Evolutionary conservation across 768 basidiomycete species (phyloP), one percentile per base, ranked within the genome.

Genomic region (Arthromyces matolae): DNA sequence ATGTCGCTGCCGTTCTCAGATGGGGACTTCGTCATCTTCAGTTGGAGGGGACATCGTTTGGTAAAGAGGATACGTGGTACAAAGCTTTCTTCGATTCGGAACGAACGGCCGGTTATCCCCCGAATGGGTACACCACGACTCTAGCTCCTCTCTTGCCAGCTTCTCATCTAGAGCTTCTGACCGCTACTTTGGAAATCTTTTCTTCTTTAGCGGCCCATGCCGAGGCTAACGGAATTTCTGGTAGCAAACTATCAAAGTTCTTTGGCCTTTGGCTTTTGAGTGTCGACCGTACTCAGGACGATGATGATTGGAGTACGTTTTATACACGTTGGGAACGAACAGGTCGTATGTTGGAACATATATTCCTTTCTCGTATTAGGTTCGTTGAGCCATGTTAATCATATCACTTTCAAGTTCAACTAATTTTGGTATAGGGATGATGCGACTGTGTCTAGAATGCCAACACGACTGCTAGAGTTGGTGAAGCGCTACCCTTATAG

Each of bases 21-120:
- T 91, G 89, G 89, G 86, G 78, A 28, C 64, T 91, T 23, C 81
- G 89, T 24, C 89, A 91, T 60, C 70, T 90, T 35, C 70, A 79
- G 23, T 69, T 90, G 5, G 78, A 84, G 23, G 75, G 76, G 4
- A 64, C 67, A 18, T 70, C 68, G 13, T 87, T 89, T 52, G 86
- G 85, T 23, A 79, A 74, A 35, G 71, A 76, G 37, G 78, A 78
- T 59, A 66, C 65, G 3, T 91, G 89, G 89, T 91, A 90, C 63
- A 68, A 65, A 29, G 58, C 71, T 1, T 91, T 89, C 63, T 70
- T 75, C 45, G 71, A 75, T 23, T 71, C 77, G 0, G 89, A 91
- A 59, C 79, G 75, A 18, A 61, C 69, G 1, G 69, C 75, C 1
- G 71, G 73, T n/a, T 90, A 83, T 56, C 83, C 84, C 29, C 66